phyloP scores from a whole-genome alignment of 1,284 basidiomycete species.

The Fomitiporia mediterranea region DNA sequence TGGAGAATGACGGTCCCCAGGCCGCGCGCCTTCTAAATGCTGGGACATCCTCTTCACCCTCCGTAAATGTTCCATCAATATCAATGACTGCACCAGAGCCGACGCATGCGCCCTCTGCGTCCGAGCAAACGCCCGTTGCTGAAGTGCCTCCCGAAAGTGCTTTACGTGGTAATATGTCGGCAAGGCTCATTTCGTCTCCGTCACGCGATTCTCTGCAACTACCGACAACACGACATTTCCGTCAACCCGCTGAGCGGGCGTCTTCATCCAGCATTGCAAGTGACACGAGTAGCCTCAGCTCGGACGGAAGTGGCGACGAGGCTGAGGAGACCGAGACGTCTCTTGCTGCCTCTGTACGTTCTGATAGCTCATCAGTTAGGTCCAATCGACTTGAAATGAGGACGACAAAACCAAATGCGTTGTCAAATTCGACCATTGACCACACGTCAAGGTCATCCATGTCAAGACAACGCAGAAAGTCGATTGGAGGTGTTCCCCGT shows the following conservation, averaged over 20 bases:
- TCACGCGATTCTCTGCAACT: constrained; percentile 32
- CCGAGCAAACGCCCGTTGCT: constrained; percentile 4
- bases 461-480: not conserved
- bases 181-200: constrained; percentile 11
- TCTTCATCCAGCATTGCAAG: not conserved
- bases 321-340: constrained; percentile 12
- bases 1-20: not conserved
- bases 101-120: not conserved
- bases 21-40: not conserved
- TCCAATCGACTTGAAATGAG: constrained; percentile 30
- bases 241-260: constrained; percentile 13
- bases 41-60: not conserved
- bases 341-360: constrained; percentile 28
- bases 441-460: constrained; percentile 11
- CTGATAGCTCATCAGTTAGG: constrained; percentile 39
- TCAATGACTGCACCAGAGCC: constrained; percentile 17
- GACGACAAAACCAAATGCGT: not conserved
- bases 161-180: constrained; percentile 15
- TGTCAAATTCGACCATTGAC: constrained; percentile 21
- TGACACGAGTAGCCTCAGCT: constrained; percentile 18
- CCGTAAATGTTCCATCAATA: constrained; percentile 12
- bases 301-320: constrained; percentile 19
- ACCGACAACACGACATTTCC: constrained; percentile 28
- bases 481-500: constrained; percentile 30
- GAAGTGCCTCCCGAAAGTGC: constrained; percentile 11